Evolutionary conservation across 23 red algal species (phyloP), one percentile per base, ranked within the genome.

Genomic region (Porphyridium purpureum): DNA sequence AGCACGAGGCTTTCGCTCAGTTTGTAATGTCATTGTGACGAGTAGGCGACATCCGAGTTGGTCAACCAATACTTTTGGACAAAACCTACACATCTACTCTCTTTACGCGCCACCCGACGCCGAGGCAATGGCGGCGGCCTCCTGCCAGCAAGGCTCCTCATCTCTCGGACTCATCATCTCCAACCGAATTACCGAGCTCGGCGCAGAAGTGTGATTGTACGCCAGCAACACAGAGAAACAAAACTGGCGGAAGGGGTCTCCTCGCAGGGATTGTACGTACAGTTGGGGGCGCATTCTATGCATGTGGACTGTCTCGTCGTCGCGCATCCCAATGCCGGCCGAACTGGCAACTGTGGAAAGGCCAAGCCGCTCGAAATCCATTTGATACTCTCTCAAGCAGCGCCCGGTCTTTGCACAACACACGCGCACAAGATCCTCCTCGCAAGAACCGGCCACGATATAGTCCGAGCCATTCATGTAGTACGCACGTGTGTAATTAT

Each of bases 401-500:
- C 60, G 50, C 5, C 70, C 70, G 2, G 67, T 75, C 8, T 49
- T 40, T n/a, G 69, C 67, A 34, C 61, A 74, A 50, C 60, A 86
- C 9, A 98, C 51, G 3, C 80, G 46, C 36, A 98, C 90, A 6
- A 72, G 65, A 27, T 58, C 55, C 62, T 98, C 90, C 50, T 74
- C 60, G 62, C 72, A 86, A 5, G 73, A 81, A 4, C 80, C 90
- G 4, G 90, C 54, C 6, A 98, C 67, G 47, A 98, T 82, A 41
- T 85, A 98, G 15, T 86, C 90, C 15, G 61, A 49, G 56, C 66
- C 57, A 54, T 80, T 70, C 67, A 98, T 66, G 66, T 86, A 98
- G 60, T 98, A 98, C 26, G 90, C 85, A 35, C 90, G 74, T 23
- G 90, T 98, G 51, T 73, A 98, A 60, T 98, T 98, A 27, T 35